phyloP scores from a whole-genome alignment of 768 basidiomycete genomes.

The Tulasnella sp. region DNA sequence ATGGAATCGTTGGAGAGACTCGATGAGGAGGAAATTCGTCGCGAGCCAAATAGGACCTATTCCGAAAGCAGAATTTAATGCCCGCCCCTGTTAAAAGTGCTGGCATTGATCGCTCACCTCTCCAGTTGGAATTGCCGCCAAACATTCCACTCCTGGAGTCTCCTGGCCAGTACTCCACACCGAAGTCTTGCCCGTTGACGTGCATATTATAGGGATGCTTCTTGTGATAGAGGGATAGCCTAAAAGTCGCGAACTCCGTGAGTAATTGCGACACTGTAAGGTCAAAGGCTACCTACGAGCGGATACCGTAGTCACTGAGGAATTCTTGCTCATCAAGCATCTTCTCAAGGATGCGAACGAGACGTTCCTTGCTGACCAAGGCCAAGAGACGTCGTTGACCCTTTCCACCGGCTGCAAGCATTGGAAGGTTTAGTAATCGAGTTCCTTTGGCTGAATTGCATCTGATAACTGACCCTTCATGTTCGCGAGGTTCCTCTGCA shows the following conservation, averaged over 20 bases:
- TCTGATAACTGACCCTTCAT: conserved; percentile 54
- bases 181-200: conserved; percentile 83
- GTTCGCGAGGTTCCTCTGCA: conserved; percentile 89
- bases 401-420: conserved; percentile 43
- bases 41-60: conserved; percentile 66
- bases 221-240: conserved; percentile 81
- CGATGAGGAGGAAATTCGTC: conserved; percentile 90
- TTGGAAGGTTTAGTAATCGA: neutral
- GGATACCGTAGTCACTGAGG: conserved; percentile 86
- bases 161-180: conserved; percentile 95
- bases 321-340: conserved; percentile 98
- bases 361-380: conserved; percentile 80
- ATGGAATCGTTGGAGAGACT: conserved; percentile 93
- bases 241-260: conserved; percentile 22
- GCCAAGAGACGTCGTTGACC: conserved; percentile 83
- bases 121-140: conserved; percentile 60
- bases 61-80: neutral
- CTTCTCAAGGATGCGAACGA: conserved; percentile 80
- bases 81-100: neutral
- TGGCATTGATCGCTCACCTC: conserved; percentile 29
- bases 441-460: neutral
- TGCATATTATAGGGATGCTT: conserved; percentile 91
- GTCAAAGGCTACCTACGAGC: conserved; percentile 55
- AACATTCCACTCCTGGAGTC: conserved; percentile 98
- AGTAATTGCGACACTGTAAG: neutral